Conservation (phyloP, 768 basidiomycete species). For the Tricholoma terreum region DNA sequence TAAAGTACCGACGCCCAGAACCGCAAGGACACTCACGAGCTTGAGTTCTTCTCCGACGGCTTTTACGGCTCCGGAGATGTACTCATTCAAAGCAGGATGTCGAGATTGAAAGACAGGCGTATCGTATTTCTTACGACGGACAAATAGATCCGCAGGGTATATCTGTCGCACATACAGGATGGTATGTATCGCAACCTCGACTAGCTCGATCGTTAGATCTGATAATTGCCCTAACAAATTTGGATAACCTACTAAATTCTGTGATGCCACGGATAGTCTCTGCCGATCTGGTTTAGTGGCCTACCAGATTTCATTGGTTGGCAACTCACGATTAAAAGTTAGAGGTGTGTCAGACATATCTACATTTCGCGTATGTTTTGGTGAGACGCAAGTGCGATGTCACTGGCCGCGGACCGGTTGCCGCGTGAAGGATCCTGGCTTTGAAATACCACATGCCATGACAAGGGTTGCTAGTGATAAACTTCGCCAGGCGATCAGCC, state of each 20-base stretch:
- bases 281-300: constrained; percentile 23
- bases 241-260: constrained; percentile 77
- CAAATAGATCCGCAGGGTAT: constrained; percentile 87
- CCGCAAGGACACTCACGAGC: constrained; percentile 39
- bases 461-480: too few species aligned
- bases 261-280: constrained; percentile 63
- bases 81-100: constrained; percentile 85
- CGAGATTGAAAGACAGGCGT: constrained; percentile 90
- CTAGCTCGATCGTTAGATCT: constrained; percentile 36
- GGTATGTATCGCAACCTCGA: constrained; percentile 91
- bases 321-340: constrained; percentile 32
- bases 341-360: constrained; percentile 29
- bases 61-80: constrained; percentile 84
- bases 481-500: too few species aligned
- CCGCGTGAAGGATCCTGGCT: too few species aligned
- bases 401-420: too few species aligned
- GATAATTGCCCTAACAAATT: neutral
- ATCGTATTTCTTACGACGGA: constrained; percentile 85
- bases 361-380: neutral
- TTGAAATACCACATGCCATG: too few species aligned
- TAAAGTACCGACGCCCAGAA: neutral
- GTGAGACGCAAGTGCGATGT: too few species aligned
- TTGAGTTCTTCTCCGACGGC: constrained; percentile 77
- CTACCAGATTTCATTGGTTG: neutral
- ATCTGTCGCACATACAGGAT: constrained; percentile 89